Evolutionary conservation across 2,329 filamentous ascomycete species (phyloP), one percentile per base, ranked within the genome.

Genomic region (Helicocarpus griseus): DNA sequence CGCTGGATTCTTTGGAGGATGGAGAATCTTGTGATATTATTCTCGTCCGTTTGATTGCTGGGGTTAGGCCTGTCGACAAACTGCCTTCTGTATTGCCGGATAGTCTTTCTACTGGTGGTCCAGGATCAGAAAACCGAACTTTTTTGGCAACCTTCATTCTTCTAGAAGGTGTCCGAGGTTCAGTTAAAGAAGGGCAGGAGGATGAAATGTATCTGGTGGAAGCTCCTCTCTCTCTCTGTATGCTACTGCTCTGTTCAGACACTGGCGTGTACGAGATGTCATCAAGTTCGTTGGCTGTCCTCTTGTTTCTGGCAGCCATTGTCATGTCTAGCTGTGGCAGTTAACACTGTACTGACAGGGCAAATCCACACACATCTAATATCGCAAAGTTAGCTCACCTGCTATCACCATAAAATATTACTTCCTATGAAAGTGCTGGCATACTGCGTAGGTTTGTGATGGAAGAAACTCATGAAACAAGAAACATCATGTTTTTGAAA

Each of bases 111-210:
- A 62, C 36, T 29, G 54, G 58, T 39, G 65, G 64, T 5, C 67
- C 66, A 5, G 70, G 67, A 47, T 73, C 71, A 1, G 73, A 75
- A 57, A 75, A 74, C 24, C 73, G 70, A 33, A 72, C 69, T 55
- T 63, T 68, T 55, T 75, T 76, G 29, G 24, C 24, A 2, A 21
- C n/a, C 17, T 43, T 52, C 6, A 6, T n/a, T 33, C 22, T 46
- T 38, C 40, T 46, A 6, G 49, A 39, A 4, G 49, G 40, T 14
- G 41, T 52, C 19, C 38, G 36, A 43, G 38, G 48, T 35, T 40
- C 46, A 13, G 9, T 29, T 24, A 33, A 11, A 22, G 28, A 14
- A 7, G 44, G 21, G n/a, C 4, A 19, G 5, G 19, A 17, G 5
- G 29, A 35, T 2, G 22, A 22, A 47, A 47, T 47, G 17, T 19